Evolutionary conservation across 1,284 basidiomycete genomes (phyloP), one percentile per base, ranked within the genome.

Genomic region (Ustilago bromivora): DNA sequence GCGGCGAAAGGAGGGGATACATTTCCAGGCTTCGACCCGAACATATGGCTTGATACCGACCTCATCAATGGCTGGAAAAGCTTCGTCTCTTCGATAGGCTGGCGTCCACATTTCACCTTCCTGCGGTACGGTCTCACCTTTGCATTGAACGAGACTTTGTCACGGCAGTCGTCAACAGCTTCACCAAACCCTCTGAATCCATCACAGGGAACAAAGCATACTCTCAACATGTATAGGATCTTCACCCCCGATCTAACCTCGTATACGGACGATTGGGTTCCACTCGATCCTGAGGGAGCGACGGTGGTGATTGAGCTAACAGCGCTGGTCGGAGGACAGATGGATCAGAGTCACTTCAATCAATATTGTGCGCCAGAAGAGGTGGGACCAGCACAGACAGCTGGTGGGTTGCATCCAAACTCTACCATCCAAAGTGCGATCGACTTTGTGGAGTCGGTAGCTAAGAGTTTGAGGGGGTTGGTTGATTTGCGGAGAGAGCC

Each of bases 311-410:
- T 78, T 17, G 68, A 78, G 19, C 43, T 78, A 15, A 47, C 41
- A 23, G 61, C 68, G 15, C 63, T 61, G 5, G 46, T 78, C 13
- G 68, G 68, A 2, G 75, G 54, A 23, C 51, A 71, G 49, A 57
- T 73, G 31, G 75, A 77, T 41, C 69, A 66, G 47, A 60, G 61
- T 46, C 67, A 70, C 34, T 77, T 73, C 53, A 77, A 73, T 32
- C 57, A 9, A 1, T 70, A 63, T 36, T 71, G 67, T 32, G 43
- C 61, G 3, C 43, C 52, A 1, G 55, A 49, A 2, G 62, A 64
- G 2, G 36, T 32, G 2, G 49, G 46, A 1, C 12, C 66, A 17
- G 43, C 53, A n/a, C 59, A 57, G 23, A 55, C 56, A 2, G 32
- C 23, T 1, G 61, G 57, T 9, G 70, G 66, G 1, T 17, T 71